These are phyloP conservation scores for Corymbia calophylla DNA, from an alignment of 441 rosid genomes.

Conservation along the genomic window DNA sequence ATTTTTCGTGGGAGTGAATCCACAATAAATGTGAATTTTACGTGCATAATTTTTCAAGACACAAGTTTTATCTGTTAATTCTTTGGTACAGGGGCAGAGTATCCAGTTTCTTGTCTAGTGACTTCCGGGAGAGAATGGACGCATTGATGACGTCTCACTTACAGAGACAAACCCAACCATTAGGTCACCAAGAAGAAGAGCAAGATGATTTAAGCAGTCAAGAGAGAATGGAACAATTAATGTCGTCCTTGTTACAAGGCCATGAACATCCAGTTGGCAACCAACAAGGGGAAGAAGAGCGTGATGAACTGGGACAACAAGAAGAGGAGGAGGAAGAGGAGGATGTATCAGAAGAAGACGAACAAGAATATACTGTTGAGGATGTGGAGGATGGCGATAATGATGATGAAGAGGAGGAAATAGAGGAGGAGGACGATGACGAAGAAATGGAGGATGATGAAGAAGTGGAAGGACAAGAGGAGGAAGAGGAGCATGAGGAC, in stretches of 20 bases:
- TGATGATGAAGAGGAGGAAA: neutral
- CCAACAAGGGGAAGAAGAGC: conserved; percentile 5
- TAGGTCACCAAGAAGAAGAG: conserved; percentile 18
- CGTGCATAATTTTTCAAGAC: neutral
- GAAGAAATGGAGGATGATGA: conserved; percentile 11
- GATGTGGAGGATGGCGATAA: conserved; percentile 16
- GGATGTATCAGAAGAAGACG: neutral
- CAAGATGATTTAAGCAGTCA: conserved; percentile 18
- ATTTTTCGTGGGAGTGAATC: neutral
- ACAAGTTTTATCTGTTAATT: neutral
- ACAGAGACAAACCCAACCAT: conserved; percentile 25
- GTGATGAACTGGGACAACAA: neutral
- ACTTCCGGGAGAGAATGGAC: conserved; percentile 59
- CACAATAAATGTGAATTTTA: neutral
- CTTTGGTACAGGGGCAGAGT: conserved; percentile 54
- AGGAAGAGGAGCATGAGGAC: conserved; percentile 11
- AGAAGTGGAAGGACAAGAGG: neutral
- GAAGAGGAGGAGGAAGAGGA: neutral
- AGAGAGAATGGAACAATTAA: conserved; percentile 25
- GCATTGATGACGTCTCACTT: conserved; percentile 38
- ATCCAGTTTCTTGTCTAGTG: conserved; percentile 59
- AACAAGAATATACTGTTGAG: conserved; percentile 10
- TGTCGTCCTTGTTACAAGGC: conserved; percentile 25
- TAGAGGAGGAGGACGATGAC: conserved; percentile 3
- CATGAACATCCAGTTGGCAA: conserved; percentile 13